Evolutionary conservation across 108 stramenopile genomes (phyloP), one percentile per base, ranked within the genome.

Genomic region (Skeletonema marinoi): DNA sequence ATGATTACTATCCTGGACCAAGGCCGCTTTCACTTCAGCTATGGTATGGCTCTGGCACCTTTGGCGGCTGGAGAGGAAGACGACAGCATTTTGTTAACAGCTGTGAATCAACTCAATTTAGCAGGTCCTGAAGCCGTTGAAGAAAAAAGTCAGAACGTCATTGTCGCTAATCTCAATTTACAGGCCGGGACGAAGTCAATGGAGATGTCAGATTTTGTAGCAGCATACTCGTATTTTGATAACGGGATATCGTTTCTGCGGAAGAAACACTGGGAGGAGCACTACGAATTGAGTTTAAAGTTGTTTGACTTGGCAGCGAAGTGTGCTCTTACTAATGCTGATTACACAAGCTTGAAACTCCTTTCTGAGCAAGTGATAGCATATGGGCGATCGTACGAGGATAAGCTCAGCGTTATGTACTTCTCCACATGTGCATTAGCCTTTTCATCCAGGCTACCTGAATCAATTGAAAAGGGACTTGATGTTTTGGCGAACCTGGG

Each of bases 121-220:
- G 78, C 44, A 17, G 75, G 75, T 8, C 75, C 67, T 14, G 5
- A 54, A 33, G 65, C 72, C 11, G 33, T 78, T 46, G 0, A 21
- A 10, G 32, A 44, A 4, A 2, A 42, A 4, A 38, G 36, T 12
- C 19, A 73, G 3, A 16, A 10, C 44, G 13, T 16, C 7, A 0
- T 14, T 10, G 38, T 77, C 1, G 75, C 75, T 13, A 31, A 67
- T 4, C 42, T 76, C n/a, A 74, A 74, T 67, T 25, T 77, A 10
- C 17, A 19, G 14, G 80, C 80, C n/a, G 80, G 80, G 6, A 68
- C 76, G n/a, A 81, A 54, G 32, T 68, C 80, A 16, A 69, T 81
- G 36, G 39, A 41, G n/a, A 65, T 66, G 60, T 75, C 80, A 12
- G 68, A 70, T 54, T 81, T 31, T 13, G 31, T 9, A 25, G 25